A percentile compares a stretch with the other conserved stretches of the same genome.
These are phyloP conservation scores for Trichoderma breve DNA, from an alignment of 2,329 filamentous ascomycete species.

Conservation along the genomic window DNA sequence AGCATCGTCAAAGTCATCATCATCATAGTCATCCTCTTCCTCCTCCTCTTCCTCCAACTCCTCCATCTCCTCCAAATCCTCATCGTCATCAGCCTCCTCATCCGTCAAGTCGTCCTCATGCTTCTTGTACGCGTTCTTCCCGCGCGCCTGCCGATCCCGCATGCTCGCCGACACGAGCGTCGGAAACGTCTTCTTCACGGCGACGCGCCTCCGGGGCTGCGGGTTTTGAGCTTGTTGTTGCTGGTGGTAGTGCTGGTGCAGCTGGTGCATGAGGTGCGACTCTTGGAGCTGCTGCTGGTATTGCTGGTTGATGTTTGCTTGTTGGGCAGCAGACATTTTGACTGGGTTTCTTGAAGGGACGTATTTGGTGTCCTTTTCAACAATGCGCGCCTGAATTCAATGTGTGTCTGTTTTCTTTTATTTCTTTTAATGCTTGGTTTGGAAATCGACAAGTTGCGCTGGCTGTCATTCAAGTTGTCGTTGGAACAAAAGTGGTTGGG, in stretches of 20 bases:
- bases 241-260: neutral
- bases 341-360: too few species aligned
- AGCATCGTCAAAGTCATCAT: neutral
- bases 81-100: slow-evolving; percentile 29
- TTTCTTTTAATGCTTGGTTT: neutral
- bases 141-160: slow-evolving; percentile 59
- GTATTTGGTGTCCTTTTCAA: neutral
- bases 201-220: neutral
- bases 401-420: neutral
- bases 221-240: neutral
- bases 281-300: neutral
- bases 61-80: neutral
- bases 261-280: neutral
- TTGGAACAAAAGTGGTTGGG: neutral
- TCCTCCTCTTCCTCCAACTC: neutral
- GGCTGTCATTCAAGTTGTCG: neutral
- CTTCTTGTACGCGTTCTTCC: slow-evolving; percentile 52
- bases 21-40: slow-evolving; percentile 10
- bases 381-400: rapidly evolving
- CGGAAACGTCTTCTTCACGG: slow-evolving; percentile 33
- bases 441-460: neutral
- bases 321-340: neutral
- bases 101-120: slow-evolving; percentile 27
- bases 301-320: neutral
- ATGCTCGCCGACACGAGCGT: slow-evolving; percentile 47